A percentile compares a stretch with the other conserved stretches of the same genome.
Evolutionary conservation across 2,329 filamentous ascomycete genomes (phyloP).

Genomic region (Phialophora chinensis): DNA sequence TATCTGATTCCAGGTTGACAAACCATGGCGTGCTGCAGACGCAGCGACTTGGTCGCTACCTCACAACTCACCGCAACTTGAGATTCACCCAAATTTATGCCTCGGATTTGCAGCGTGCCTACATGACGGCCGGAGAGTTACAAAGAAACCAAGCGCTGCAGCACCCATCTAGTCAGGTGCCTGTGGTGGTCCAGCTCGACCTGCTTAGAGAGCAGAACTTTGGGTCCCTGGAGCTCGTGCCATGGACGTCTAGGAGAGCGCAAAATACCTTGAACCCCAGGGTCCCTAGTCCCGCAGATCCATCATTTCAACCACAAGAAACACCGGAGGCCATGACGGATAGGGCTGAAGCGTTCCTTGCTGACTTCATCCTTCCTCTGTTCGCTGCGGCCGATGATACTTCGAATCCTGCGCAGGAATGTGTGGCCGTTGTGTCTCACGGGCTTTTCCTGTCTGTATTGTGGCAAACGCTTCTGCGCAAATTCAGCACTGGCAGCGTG

Average conservation of each 20-base stretch:
- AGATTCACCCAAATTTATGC: constrained; percentile 74
- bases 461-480: constrained; percentile 65
- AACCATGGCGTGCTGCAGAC: constrained; percentile 82
- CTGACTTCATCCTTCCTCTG: constrained; percentile 66
- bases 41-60: constrained; percentile 69
- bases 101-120: constrained; percentile 77
- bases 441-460: constrained; percentile 78
- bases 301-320: constrained; percentile 66
- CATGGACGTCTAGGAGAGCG: constrained; percentile 38
- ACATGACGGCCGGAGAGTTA: constrained; percentile 72
- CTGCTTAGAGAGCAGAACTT: constrained; percentile 50
- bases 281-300: constrained; percentile 41
- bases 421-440: constrained; percentile 76
- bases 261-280: constrained; percentile 22
- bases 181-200: constrained; percentile 28
- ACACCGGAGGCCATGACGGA: constrained; percentile 68
- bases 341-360: constrained; percentile 71
- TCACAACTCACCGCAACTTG: constrained; percentile 66
- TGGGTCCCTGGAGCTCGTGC: constrained; percentile 48
- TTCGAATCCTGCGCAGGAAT: constrained; percentile 40
- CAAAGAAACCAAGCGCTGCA: constrained; percentile 58
- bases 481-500: constrained; percentile 58
- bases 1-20: constrained; percentile 79
- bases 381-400: constrained; percentile 48
- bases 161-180: constrained; percentile 4